Base-by-base conservation (phyloP, 106 monocot genomes). In the Allium cepa region DNA sequence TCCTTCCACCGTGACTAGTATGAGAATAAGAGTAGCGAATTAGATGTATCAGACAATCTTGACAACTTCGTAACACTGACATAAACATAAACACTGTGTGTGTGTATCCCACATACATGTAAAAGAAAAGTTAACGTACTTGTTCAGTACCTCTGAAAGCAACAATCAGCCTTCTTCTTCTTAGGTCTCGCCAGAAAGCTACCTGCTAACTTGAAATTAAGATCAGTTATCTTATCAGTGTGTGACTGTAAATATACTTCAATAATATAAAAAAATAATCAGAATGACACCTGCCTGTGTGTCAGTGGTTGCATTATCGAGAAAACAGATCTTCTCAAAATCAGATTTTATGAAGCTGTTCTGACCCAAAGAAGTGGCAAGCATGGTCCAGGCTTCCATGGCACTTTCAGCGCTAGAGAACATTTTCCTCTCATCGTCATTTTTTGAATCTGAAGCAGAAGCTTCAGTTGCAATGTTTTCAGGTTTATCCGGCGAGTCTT, bases 311-410 rank as follows among this genome's bases (percentile, higher is more conserved):
- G 62, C 59, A 74, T 97, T 97, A 71, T 97, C 96, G 59, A 97
- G 86, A 81, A 97, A 97, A 72, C 91, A 91, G 15, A 97, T 88
- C 80, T 97, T 97, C 63, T 88, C 86, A 72, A 97, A 97, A 56
- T 97, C 96, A 63, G 96, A 97, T 64, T 88, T 97, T 55, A 97
- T 97, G 66, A 92, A 97, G 84, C 88, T 97, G 9, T 75, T 62
- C 60, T 79, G 78, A 13, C 96, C 96, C 46, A 97, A 56, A 27
- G 96, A 97, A 72, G 81, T 88, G 56, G 96, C 92, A 76, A 97
- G 86, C 88, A 97, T 84, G 57, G 96, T 80, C 96, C 96, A 97
- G 52, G 96, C 91, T 62, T 97, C 96, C 96, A 97, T 97, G 47
- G 96, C 91, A 80, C 92, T 92, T 77, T 97, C 96, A 64, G 96